Evolutionary conservation across 495 filamentous ascomycete genomes (phyloP), one percentile per base, ranked within the genome.

Genomic region (Trichoderma orchidacearum): DNA sequence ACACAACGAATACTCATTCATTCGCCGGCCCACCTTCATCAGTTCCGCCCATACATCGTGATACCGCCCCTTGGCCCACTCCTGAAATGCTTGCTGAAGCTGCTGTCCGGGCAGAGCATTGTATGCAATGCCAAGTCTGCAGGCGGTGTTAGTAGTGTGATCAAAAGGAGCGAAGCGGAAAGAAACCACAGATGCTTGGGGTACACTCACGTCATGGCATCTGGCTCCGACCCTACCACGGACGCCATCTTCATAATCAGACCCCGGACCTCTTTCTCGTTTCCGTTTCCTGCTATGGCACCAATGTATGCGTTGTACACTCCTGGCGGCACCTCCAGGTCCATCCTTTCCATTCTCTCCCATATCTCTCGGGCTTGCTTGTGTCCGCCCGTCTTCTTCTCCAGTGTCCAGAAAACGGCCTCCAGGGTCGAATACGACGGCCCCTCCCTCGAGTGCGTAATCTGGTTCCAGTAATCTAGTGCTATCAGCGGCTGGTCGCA

Each of bases 391-490:
- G 76, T 70, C 58, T 75, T 72, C 28, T 70, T 70, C 67, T 90
- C 83, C 68, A 88, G 95, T 3, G 80, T 76, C 54, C 85, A 81
- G 57, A 97, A 86, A 21, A 87, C 85, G 29, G 90, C 85, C 8
- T 80, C 79, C 52, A 98, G 78, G 53, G 83, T 89, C 27, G 76
- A 78, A 58, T 89, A 87, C 8, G 82, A 85, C 2, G 93, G 93
- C 0, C 93, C 93, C 66, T 96, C 90, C 13, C 77, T 72, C 0
- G 83, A 86, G 55, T 78, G 76, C 6, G 83, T 79, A 50, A 97
- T 89, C 27, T 94, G 80, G 18, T 80, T 75, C 86, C 92, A 98
- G 60, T 90, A 87, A 31, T 81, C 76, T 61, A 93, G 73, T 13
- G 85, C 86, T 34, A 79, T 77, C 54, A 76, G 67, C 0, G 83